Conservation (phyloP, 306 rosid species). For the Coriaria nepalensis region DNA sequence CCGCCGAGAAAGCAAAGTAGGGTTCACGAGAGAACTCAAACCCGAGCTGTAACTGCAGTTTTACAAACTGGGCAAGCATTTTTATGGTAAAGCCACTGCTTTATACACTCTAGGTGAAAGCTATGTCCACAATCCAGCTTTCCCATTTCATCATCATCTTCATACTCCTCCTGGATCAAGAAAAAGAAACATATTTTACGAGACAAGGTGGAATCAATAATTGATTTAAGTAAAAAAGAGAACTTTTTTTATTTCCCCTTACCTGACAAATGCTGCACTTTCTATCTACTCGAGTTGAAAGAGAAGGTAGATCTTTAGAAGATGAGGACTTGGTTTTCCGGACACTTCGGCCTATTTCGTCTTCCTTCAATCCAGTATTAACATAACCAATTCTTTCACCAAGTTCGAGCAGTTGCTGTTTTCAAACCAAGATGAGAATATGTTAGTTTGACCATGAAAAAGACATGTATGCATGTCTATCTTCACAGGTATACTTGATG, state of each 20-base stretch:
- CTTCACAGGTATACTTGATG: too few relatives aligned
- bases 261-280: conserved; percentile 95
- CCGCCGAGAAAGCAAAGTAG: too few relatives aligned
- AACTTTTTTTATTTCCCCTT: not conserved
- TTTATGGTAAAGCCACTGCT: conserved; percentile 81
- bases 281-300: conserved; percentile 35
- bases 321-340: conserved; percentile 35
- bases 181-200: not conserved
- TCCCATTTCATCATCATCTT: conserved; percentile 72
- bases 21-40: conserved; percentile 6
- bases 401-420: conserved; percentile 75
- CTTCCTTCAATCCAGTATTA: conserved; percentile 77
- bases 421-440: conserved; percentile 4
- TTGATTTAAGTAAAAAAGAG: too few relatives aligned
- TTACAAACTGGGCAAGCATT: conserved; percentile 90
- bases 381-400: conserved; percentile 87
- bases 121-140: conserved; percentile 68
- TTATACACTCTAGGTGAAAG: conserved; percentile 69
- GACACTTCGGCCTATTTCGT: conserved; percentile 48
- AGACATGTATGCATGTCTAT: too few relatives aligned
- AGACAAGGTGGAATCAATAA: too few relatives aligned
- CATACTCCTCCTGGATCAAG: conserved; percentile 71
- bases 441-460: not conserved
- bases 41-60: conserved; percentile 45
- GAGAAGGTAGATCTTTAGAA: conserved; percentile 30